phyloP scores from a whole-genome alignment of 768 basidiomycete genomes.

The Naganishia antarctica region DNA sequence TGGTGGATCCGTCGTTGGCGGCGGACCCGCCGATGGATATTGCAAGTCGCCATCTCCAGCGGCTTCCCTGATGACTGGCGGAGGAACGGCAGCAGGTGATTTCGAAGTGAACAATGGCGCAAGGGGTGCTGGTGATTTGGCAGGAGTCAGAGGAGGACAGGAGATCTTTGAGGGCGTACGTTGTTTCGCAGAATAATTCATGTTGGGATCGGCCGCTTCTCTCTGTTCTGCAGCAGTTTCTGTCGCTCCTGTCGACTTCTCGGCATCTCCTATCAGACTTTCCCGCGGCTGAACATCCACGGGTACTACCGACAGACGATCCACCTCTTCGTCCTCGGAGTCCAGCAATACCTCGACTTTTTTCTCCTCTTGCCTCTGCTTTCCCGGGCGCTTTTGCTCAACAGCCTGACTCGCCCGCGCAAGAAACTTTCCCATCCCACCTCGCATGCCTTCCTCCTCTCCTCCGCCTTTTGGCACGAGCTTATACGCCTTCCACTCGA shows the following conservation, averaged over 20 bases:
- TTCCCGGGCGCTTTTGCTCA: conserved; percentile 9
- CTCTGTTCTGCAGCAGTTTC: no score
- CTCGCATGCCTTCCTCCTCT: conserved; percentile 38
- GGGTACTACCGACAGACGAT: conserved; percentile 1
- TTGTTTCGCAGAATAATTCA: no score
- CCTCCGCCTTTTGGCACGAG: conserved; percentile 41
- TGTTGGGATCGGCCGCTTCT: no score
- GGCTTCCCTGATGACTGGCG: no score
- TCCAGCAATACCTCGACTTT: conserved; percentile 15
- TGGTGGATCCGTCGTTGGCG: conserved; percentile 52
- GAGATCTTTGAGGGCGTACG: no score
- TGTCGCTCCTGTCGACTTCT: no score
- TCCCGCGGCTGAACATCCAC: no score
- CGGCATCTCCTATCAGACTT: background rate
- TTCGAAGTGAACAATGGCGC: conserved; percentile 30
- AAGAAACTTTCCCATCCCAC: conserved; percentile 37
- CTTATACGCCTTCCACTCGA: conserved; percentile 73
- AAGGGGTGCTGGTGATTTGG: background rate
- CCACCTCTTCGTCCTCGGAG: conserved; percentile 7
- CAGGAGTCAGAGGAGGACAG: conserved; percentile 6
- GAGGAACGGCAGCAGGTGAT: conserved; percentile 11
- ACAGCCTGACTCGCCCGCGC: background rate
- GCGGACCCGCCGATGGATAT: conserved; percentile 30
- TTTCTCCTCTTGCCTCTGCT: conserved; percentile 13
- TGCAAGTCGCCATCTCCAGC: no score